These are phyloP conservation scores for Phytopythium delawarense DNA, from an alignment of 352 stramenopile genomes.

Conservation along the genomic window DNA sequence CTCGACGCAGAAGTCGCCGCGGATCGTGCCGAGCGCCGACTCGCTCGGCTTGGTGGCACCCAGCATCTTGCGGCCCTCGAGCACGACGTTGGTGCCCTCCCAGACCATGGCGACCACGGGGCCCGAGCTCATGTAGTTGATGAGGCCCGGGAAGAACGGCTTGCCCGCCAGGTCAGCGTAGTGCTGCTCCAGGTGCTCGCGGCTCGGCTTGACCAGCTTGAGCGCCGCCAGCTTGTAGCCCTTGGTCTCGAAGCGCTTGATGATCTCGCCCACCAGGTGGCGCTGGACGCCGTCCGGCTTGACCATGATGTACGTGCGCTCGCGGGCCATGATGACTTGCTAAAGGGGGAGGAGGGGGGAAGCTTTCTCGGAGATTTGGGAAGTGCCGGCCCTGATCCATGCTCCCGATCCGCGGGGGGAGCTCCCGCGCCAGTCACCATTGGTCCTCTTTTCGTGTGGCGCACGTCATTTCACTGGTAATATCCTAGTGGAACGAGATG, in stretches of 20 bases:
- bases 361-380: slow-evolving; percentile 9
- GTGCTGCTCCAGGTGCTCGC: slow-evolving; percentile 84
- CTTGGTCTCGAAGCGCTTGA: slow-evolving; percentile 97
- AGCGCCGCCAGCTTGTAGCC: slow-evolving; percentile 97
- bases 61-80: slow-evolving; percentile 95
- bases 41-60: slow-evolving; percentile 96
- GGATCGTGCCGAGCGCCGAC: slow-evolving; percentile 95
- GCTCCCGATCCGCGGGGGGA: neutral
- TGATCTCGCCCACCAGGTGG: slow-evolving; percentile 95
- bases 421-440: neutral
- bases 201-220: slow-evolving; percentile 85
- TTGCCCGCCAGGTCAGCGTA: slow-evolving; percentile 94
- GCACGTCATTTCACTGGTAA: neutral
- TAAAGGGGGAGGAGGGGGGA: neutral
- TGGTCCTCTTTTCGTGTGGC: neutral
- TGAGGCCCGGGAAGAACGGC: slow-evolving; percentile 93
- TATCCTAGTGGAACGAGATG: neutral
- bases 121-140: slow-evolving; percentile 95
- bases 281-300: slow-evolving; percentile 98
- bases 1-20: slow-evolving; percentile 95
- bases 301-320: slow-evolving; percentile 92
- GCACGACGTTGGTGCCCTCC: slow-evolving; percentile 93
- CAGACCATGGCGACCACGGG: slow-evolving; percentile 93
- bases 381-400: neutral
- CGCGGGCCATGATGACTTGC: slow-evolving; percentile 31